Base-by-base conservation (phyloP, 176 grass and related monocot genomes). In the Rhynchospora tenuis region DNA sequence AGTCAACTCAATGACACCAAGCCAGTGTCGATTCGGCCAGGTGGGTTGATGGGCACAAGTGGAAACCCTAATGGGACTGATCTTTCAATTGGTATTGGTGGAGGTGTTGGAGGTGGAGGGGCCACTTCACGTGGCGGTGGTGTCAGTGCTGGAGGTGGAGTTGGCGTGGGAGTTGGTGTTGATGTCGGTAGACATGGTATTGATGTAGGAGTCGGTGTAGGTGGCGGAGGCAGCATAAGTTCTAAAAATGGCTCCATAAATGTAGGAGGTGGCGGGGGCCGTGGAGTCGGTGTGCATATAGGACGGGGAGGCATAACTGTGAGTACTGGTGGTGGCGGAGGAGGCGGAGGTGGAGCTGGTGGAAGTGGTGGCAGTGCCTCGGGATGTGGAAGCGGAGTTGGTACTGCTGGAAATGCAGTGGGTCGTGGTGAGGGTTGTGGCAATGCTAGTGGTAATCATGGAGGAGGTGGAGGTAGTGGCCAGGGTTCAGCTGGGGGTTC, bases 341-440 rank as follows among this genome's bases (percentile, higher is more conserved):
- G 88, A 12, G 71, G 42, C 0, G 84, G 59, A 1, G 51, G 23
- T 0, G 70, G 78, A 0, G 48, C 6, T 8, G 56, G 80, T 0
- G 83, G 74, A 2, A 62, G 81, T 27, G 71, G 73, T 2, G 81
- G 86, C 1, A 72, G 84, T 60, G 88, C 68, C 13, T 85, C 69
- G 0, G 87, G 87, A 3, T 68, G 78, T 6, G 87, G 89, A 1
- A 84, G 71, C 1, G 91, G 89, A 52, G 77, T 87, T 59, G 91
- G 91, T 2, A 83, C 42, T 11, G 73, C 91, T 0, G 94, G 91
- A 14, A 85, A 47, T 7, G 91, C 66, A 26, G 86, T 86, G 6
- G 91, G 87, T 1, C 69, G 20, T 2, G 89, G 91, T 7, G 83
- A 84, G 3, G 94, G 94, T 1, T 88, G 57, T 9, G 89, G 91